Evolutionary conservation across 2,329 filamentous ascomycete genomes (phyloP).

Genomic region (Emergomyces africanus): DNA sequence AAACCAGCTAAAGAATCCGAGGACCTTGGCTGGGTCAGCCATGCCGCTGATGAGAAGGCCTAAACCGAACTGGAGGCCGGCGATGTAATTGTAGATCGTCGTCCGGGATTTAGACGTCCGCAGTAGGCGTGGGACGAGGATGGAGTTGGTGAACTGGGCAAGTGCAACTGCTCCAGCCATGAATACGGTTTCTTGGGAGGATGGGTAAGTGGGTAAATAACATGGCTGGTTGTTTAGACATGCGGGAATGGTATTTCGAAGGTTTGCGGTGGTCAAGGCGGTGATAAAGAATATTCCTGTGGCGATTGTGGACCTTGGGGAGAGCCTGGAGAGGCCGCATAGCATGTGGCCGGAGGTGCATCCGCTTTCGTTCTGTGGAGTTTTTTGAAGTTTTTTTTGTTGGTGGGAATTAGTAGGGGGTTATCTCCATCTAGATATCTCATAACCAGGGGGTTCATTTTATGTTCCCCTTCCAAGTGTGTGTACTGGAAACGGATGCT

Average conservation of each 20-base stretch:
- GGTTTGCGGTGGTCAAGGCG: slow-evolving; percentile 31
- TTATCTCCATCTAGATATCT: not conserved
- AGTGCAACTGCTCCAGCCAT: slow-evolving; percentile 22
- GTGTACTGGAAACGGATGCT: not conserved
- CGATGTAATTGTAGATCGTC: slow-evolving; percentile 30
- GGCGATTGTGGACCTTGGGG: slow-evolving; percentile 37
- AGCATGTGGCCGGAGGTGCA: slow-evolving; percentile 46
- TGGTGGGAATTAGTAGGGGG: not conserved
- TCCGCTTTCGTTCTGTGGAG: slow-evolving; percentile 32
- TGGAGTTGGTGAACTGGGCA: slow-evolving; percentile 19
- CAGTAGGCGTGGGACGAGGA: slow-evolving; percentile 22
- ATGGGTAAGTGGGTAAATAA: slow-evolving; percentile 35
- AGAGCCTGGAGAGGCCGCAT: slow-evolving; percentile 39
- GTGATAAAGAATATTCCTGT: slow-evolving; percentile 33
- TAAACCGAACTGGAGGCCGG: slow-evolving; percentile 39
- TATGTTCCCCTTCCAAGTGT: not conserved
- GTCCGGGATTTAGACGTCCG: slow-evolving; percentile 20
- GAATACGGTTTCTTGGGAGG: slow-evolving; percentile 21
- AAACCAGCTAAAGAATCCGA: slow-evolving; percentile 37
- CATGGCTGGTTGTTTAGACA: slow-evolving; percentile 31
- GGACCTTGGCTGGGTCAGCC: slow-evolving; percentile 38
- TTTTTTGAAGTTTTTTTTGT: too few relatives aligned
- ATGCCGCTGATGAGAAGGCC: slow-evolving; percentile 41
- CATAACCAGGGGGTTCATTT: too few relatives aligned
- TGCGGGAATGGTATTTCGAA: slow-evolving; percentile 22